Base-by-base conservation (phyloP, 2,329 filamentous ascomycete genomes). In the Colletotrichum acutatum region DNA sequence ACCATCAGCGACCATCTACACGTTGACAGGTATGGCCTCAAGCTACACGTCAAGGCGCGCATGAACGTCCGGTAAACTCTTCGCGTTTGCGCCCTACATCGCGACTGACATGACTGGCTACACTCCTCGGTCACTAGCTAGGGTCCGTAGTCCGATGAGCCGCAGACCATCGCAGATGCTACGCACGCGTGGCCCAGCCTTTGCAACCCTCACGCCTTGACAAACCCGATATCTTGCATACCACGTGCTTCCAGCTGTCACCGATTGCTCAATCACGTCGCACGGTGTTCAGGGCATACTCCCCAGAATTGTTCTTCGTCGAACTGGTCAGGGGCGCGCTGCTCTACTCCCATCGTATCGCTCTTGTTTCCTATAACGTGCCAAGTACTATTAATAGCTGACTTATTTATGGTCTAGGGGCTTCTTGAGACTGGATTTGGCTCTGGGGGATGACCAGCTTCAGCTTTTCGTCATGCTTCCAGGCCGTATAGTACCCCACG, bases 171-270 rank as follows among this genome's bases (percentile, higher is more conserved):
- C 68, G 37, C 57, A 53, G 49, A 30, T 16, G 19, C 19, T 14
- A n/a, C 19, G n/a, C 16, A 19, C 37, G 37, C 14, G 37, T 34
- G 7, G 22, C 11, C 46, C 42, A 64, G 22, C 57, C 14, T 26
- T 46, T 19, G 6, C 14, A 14, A 42, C 7, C 8, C 42, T 63
- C 30, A 12, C 70, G 52, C 42, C 59, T 63, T 59, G 62, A 42
- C 59, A 26, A 42, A 11, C 42, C n/a, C 22, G 16, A 30, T 9
- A 8, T n/a, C 12, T 56, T 19, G 7, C 42, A 34, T 34, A 22
- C 60, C 66, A 65, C 66, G 54, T 70, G 59, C 37, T 26, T 28
- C 56, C 46, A 24, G 52, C 19, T 49, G 42, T n/a, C 42, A 49
- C 1, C 16, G 7, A n/a, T n/a, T n/a, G 16, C 42, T 49, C 19